Evolutionary conservation across 108 stramenopile species (phyloP).

Genomic region (Epipyxis sp.): DNA sequence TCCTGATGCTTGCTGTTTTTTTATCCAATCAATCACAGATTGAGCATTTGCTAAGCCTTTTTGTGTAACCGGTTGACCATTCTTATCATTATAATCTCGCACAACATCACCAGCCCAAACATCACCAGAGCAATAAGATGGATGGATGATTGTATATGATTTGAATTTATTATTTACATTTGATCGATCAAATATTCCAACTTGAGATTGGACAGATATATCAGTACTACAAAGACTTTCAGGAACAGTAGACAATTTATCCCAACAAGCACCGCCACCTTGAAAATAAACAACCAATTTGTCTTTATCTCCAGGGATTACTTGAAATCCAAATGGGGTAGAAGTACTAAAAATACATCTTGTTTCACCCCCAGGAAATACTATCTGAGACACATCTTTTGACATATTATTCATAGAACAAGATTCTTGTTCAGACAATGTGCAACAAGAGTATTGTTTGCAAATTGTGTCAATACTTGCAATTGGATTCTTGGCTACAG

Average conservation of each 20-base stretch:
- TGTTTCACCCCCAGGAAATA: constrained; percentile 37
- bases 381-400: constrained; percentile 4
- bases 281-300: constrained; percentile 45
- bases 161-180: background rate
- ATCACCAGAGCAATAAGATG: constrained; percentile 27
- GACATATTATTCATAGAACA: constrained; percentile 3
- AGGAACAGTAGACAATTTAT: constrained; percentile 18
- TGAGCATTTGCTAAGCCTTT: constrained; percentile 29
- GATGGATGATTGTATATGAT: constrained; percentile 14
- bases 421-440: background rate
- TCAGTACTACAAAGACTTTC: constrained; percentile 35
- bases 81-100: background rate
- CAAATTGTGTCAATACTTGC: constrained; percentile 26
- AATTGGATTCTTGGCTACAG: no score
- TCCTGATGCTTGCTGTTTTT: background rate
- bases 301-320: constrained; percentile 38
- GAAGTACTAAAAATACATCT: constrained; percentile 35
- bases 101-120: constrained; percentile 8
- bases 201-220: background rate
- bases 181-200: constrained; percentile 19
- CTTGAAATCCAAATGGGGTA: constrained; percentile 38
- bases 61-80: constrained; percentile 12
- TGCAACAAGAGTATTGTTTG: background rate
- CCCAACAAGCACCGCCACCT: constrained; percentile 46
- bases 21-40: constrained; percentile 22